Base-by-base conservation (phyloP, 495 filamentous ascomycete genomes). In the Filosporella fistucella region DNA sequence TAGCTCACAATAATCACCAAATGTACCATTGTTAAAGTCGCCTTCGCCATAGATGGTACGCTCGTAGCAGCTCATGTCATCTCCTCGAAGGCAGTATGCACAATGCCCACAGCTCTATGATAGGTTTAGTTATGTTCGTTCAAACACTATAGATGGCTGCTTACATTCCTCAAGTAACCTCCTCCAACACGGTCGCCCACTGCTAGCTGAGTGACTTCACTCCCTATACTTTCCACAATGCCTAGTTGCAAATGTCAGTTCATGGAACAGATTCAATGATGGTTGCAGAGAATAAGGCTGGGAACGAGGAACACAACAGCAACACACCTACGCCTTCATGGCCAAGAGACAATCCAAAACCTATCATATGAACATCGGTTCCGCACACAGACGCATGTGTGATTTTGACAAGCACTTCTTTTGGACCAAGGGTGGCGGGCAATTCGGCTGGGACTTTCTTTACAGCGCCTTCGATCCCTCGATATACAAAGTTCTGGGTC, bases 271-370 rank as follows among this genome's bases (percentile, higher is more conserved):
- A n/a, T n/a, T n/a, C n/a, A n/a, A n/a, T n/a, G n/a, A n/a, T n/a
- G n/a, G n/a, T n/a, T n/a, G n/a, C n/a, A n/a, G n/a, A n/a, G n/a
- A n/a, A n/a, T n/a, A n/a, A n/a, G n/a, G n/a, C n/a, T n/a, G n/a
- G n/a, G n/a, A n/a, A n/a, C n/a, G n/a, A n/a, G n/a, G n/a, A n/a
- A n/a, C n/a, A n/a, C n/a, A n/a, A n/a, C n/a, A n/a, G n/a, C n/a
- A n/a, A n/a, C n/a, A n/a, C n/a, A n/a, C n/a, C 71, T 25, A 64
- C 62, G 57, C 72, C 67, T 46, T 74, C 72, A 35, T 68, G 63
- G 12, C 72, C 72, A n/a, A 73, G 63, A 30, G 69, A 66, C 11
- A 55, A 50, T 3, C 60, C 64, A 3, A 34, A 53, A 1, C 49
- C 48, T 2, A 70, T 55, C 25, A 61, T 55, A 45, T 69, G 65